These are phyloP conservation scores for Penicillium daleae DNA, from an alignment of 495 filamentous ascomycete species.

Conservation along the genomic window DNA sequence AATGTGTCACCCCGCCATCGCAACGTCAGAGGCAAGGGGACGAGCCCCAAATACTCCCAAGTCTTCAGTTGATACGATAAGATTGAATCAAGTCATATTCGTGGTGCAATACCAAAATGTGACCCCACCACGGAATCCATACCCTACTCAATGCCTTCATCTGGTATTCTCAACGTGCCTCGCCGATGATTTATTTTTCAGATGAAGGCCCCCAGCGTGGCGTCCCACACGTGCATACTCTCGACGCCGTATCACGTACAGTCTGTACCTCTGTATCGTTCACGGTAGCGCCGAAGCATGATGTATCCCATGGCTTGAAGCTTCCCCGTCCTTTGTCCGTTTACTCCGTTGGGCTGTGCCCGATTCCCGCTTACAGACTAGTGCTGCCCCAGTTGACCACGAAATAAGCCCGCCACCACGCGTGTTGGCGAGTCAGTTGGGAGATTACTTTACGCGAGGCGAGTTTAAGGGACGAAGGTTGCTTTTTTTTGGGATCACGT, in stretches of 20 bases:
- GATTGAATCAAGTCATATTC: not conserved
- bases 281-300: not conserved
- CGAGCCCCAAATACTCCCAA: not conserved
- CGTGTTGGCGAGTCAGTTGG: not conserved
- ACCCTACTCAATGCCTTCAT: not conserved
- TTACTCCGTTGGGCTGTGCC: not conserved
- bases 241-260: not conserved
- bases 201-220: not conserved
- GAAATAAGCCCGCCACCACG: conserved; percentile 6
- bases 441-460: conserved; percentile 4
- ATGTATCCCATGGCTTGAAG: not conserved
- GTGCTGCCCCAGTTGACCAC: not conserved
- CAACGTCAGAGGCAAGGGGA: not conserved
- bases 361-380: conserved; percentile 3
- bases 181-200: not conserved
- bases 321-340: not conserved
- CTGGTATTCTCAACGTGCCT: not conserved
- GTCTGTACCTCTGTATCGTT: no score
- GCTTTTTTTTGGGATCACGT: not conserved
- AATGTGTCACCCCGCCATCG: conserved; percentile 16
- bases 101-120: not conserved
- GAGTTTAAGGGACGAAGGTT: not conserved
- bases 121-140: not conserved
- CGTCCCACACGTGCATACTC: not conserved
- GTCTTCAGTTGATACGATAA: not conserved